A percentile compares a stretch with the other conserved stretches of the same genome.
These are phyloP conservation scores for Clathrus columnatus DNA, from an alignment of 768 basidiomycete genomes.

Conservation along the genomic window DNA sequence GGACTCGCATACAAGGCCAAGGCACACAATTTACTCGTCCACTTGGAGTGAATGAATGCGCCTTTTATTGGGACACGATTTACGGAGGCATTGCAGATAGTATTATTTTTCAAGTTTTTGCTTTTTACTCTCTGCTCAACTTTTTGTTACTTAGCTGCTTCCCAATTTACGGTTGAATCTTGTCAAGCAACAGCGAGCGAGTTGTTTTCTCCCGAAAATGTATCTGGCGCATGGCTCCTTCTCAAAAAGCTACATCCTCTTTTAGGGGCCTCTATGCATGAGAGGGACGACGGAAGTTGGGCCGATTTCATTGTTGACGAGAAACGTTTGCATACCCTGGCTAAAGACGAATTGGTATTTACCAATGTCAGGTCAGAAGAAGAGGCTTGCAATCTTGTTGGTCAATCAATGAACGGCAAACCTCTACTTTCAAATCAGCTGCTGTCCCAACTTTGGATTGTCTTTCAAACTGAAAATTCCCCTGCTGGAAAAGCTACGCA, in stretches of 20 bases:
- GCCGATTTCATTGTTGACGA: background rate
- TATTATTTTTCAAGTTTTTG: background rate
- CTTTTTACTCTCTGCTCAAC: background rate
- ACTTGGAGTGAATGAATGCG: background rate
- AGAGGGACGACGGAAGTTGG: background rate
- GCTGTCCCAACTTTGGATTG: background rate
- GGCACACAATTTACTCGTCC: background rate
- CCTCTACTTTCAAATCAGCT: background rate
- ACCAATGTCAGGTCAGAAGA: background rate
- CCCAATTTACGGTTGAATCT: background rate
- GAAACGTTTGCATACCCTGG: background rate
- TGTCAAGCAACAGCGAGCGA: background rate
- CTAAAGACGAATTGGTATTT: background rate
- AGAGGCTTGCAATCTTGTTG: background rate
- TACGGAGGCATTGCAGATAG: background rate
- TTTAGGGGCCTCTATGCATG: background rate
- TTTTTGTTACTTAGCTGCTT: background rate
- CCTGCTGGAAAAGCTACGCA: background rate
- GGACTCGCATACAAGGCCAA: conserved; percentile 2
- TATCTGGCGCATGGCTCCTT: background rate
- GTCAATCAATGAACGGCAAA: background rate
- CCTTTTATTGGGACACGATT: background rate
- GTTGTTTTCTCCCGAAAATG: background rate
- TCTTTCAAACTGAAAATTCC: background rate
- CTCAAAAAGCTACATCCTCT: conserved; percentile 3